Base-by-base conservation (phyloP, 495 filamentous ascomycete genomes). In the Penicillium chermesinum region DNA sequence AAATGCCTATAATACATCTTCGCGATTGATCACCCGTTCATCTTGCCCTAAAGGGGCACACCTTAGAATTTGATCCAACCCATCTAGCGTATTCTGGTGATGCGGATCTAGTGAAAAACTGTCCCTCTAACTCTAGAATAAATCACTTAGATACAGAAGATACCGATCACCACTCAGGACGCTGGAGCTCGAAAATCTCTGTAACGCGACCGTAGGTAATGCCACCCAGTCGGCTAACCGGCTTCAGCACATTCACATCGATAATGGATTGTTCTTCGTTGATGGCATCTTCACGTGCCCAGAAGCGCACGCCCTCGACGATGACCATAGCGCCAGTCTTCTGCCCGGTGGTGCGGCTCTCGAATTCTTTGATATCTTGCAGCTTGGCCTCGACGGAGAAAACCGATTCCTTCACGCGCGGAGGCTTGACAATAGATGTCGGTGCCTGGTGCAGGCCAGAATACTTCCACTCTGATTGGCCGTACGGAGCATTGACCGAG, bases 281-380 rank as follows among this genome's bases (percentile, higher is more conserved):
- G 6, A 96, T 70, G 9, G 88, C 89, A 71, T 96, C 91, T 61
- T 96, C 89, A 38, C 91, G 67, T 9, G 82, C 89, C 87, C 89
- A 95, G 58, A 98, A 96, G 19, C 82, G 72, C 33, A 85, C 80
- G 1, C 91, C 91, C 71, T 98, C 90, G 7, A 96, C 73, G 40
- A 95, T 78, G 12, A 79, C 86, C 57, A 96, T 20, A 7, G 82
- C 84, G 0, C 85, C 79, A 0, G 82, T 82, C 70, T 81, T 86
- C 70, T 82, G 85, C 2, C 88, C 89, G 0, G 83, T 78, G 0
- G 70, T 66, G 17, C 74, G 69, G 57, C 84, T 88, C 65, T 89
- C 81, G 66, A 88, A 87, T 71, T 95, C 88, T 52, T 82, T 75
- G 36, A 79, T 70, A 58, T 83, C 77, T 18, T 91, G 75, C 30